Conservation (phyloP, 345 rosid genomes). For the Eucalyptus pauciflora region DNA sequence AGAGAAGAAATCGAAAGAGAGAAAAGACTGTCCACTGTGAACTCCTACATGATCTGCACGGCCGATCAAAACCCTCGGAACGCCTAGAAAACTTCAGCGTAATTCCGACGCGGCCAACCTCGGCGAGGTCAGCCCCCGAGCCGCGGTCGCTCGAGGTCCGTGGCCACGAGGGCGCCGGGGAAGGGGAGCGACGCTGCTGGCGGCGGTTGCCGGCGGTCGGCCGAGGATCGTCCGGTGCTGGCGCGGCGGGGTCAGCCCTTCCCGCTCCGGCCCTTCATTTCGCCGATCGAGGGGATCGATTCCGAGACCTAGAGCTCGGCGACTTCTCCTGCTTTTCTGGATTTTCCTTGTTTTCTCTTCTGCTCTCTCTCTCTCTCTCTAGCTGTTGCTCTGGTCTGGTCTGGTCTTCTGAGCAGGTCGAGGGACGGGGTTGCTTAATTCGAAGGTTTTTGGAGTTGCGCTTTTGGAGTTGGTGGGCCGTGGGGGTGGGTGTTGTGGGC, state of each 20-base stretch:
- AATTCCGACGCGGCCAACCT: not conserved
- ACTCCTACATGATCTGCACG: not conserved
- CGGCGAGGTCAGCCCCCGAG: not conserved
- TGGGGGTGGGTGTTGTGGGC: not conserved
- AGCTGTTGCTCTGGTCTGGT: not conserved
- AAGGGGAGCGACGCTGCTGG: not conserved
- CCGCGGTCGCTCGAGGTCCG: not conserved
- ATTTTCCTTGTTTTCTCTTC: not conserved
- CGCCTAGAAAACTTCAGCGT: not conserved
- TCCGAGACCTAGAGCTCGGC: not conserved
- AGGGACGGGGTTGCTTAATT: not conserved
- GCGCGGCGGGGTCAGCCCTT: not conserved
- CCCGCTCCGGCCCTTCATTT: not conserved
- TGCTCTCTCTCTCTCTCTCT: not conserved
- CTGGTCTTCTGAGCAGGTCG: not conserved
- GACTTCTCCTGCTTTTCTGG: not conserved
- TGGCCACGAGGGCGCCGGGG: not conserved
- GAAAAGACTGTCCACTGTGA: not conserved
- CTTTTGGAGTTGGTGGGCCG: not conserved
- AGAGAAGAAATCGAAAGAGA: not conserved
- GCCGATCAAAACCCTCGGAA: not conserved
- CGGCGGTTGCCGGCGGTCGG: not conserved
- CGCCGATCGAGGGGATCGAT: not conserved
- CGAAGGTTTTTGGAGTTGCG: not conserved
- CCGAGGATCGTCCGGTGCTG: not conserved